Percentiles rank a stretch among this genome's conserved stretches.
These are phyloP conservation scores for Acer campestre DNA, from an alignment of 345 rosid species.

Conservation along the genomic window DNA sequence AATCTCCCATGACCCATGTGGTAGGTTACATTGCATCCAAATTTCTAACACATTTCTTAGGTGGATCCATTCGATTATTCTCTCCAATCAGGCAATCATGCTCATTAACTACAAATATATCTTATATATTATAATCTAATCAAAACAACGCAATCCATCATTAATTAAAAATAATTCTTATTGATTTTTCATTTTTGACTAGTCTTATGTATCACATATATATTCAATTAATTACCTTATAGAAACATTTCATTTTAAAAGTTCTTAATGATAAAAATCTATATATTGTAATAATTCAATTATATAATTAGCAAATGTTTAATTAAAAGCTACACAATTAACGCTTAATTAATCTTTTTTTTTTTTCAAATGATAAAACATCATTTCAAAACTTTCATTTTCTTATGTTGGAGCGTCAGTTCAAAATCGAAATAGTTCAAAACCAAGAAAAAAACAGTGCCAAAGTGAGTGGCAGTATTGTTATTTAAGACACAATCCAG, in stretches of 20 bases:
- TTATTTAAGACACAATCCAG: conserved; percentile 11
- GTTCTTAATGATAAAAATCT: too few relatives aligned
- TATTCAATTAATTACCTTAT: too few relatives aligned
- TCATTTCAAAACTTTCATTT: conserved; percentile 36
- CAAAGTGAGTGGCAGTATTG: conserved; percentile 23
- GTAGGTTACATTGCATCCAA: background rate
- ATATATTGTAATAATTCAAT: too few relatives aligned
- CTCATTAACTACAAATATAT: background rate
- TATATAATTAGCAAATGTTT: background rate
- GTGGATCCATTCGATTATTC: background rate
- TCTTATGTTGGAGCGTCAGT: conserved; percentile 45
- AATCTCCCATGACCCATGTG: background rate
- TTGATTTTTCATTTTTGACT: background rate
- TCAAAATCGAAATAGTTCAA: conserved; percentile 22
- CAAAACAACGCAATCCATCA: background rate
- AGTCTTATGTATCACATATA: too few relatives aligned
- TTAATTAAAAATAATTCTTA: background rate
- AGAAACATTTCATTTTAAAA: background rate
- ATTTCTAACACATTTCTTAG: background rate
- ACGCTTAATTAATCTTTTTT: background rate
- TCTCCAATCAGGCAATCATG: conserved; percentile 4
- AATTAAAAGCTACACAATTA: background rate
- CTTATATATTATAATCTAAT: background rate
- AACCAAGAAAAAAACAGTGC: background rate
- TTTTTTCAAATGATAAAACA: conserved; percentile 31